A percentile compares a stretch with the other conserved stretches of the same genome.
Evolutionary conservation across 2,329 filamentous ascomycete genomes (phyloP).

Genomic region (Sphaerulina musiva): DNA sequence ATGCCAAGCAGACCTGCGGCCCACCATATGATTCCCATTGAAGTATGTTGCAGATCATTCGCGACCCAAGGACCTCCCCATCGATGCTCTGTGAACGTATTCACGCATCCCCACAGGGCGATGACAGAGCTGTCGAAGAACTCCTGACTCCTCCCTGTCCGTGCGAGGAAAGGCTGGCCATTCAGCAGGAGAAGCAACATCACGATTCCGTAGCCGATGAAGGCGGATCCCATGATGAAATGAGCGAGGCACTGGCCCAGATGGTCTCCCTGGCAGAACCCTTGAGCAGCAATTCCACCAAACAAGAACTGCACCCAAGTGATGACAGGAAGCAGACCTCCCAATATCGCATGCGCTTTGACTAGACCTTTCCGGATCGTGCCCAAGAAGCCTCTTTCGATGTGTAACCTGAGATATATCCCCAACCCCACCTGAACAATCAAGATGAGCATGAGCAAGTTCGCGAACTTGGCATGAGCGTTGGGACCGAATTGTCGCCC

Average conservation of each 20-base stretch:
- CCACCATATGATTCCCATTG: constrained; percentile 99
- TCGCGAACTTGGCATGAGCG: constrained; percentile 74
- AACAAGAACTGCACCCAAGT: constrained; percentile 94
- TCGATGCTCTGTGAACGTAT: constrained; percentile 94
- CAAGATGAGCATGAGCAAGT: constrained; percentile 72
- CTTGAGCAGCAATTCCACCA: constrained; percentile 83
- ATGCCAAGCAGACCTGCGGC: constrained; percentile 82
- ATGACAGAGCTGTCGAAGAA: constrained; percentile 94
- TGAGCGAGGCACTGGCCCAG: constrained; percentile 88
- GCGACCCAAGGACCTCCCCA: constrained; percentile 86
- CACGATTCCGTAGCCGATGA: constrained; percentile 86
- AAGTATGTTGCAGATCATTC: constrained; percentile 95
- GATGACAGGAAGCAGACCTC: constrained; percentile 78
- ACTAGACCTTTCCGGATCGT: constrained; percentile 65
- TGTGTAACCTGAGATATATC: constrained; percentile 80
- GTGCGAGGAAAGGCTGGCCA: constrained; percentile 78
- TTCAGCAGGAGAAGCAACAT: constrained; percentile 80
- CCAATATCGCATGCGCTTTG: constrained; percentile 68
- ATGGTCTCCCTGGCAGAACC: constrained; percentile 89
- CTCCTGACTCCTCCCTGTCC: constrained; percentile 81
- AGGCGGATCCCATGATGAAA: constrained; percentile 97
- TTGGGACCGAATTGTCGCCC: constrained; percentile 80
- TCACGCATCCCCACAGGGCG: constrained; percentile 90
- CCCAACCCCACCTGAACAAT: constrained; percentile 71
- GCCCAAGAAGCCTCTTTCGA: constrained; percentile 76